These are phyloP conservation scores for Podaxis sp. DNA, from an alignment of 768 basidiomycete genomes.

Conservation along the genomic window DNA sequence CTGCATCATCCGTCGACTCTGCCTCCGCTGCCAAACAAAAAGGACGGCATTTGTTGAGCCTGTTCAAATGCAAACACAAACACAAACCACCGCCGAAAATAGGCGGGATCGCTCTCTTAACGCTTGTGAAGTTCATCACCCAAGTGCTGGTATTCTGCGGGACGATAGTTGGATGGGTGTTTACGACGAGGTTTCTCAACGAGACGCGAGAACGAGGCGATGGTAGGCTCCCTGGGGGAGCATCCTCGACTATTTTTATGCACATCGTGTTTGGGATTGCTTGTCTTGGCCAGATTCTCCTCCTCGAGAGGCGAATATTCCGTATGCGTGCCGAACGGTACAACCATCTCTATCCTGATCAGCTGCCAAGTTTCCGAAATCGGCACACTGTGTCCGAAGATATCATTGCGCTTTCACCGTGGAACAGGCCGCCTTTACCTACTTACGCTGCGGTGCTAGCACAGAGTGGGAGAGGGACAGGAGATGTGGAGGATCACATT, in stretches of 20 bases:
- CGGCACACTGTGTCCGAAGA: slow-evolving; percentile 22
- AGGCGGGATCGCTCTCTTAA: slow-evolving; percentile 44
- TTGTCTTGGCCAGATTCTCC: slow-evolving; percentile 50
- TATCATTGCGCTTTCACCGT: slow-evolving; percentile 53
- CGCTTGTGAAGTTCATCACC: slow-evolving; percentile 38
- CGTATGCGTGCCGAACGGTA: slow-evolving; percentile 69
- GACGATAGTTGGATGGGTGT: slow-evolving; percentile 56
- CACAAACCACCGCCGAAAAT: slow-evolving; percentile 34
- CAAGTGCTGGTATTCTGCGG: slow-evolving; percentile 42
- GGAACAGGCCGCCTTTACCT: slow-evolving; percentile 69
- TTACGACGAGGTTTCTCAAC: slow-evolving; percentile 28
- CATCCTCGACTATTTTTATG: slow-evolving; percentile 48
- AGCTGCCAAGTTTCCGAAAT: slow-evolving; percentile 40
- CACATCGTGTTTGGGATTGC: slow-evolving; percentile 61
- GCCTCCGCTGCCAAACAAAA: slow-evolving; percentile 7
- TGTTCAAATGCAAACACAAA: slow-evolving; percentile 38
- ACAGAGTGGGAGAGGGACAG: slow-evolving; percentile 66
- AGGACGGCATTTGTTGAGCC: slow-evolving; percentile 19
- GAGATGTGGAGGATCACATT: slow-evolving; percentile 70
- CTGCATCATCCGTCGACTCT: slow-evolving; percentile 3
- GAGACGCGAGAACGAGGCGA: slow-evolving; percentile 15
- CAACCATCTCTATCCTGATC: slow-evolving; percentile 51
- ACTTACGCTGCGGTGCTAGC: slow-evolving; percentile 72
- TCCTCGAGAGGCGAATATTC: slow-evolving; percentile 63
- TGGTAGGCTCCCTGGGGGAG: slow-evolving; percentile 20